Evolutionary conservation across 2,329 filamentous ascomycete species (phyloP).

Genomic region (Trichophyton verrucosum): DNA sequence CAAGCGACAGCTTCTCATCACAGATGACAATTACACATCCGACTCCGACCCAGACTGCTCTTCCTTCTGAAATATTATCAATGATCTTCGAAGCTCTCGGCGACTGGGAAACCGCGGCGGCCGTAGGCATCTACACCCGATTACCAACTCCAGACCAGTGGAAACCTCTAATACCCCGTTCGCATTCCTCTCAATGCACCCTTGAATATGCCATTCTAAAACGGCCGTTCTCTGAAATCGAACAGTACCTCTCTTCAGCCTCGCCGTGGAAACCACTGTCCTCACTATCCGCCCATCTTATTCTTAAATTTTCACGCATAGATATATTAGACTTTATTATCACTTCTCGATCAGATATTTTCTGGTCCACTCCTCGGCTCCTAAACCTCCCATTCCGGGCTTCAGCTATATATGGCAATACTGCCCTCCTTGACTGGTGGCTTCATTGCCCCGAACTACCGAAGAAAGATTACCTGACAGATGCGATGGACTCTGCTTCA

Average conservation of each 20-base stretch:
- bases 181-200: constrained; percentile 58
- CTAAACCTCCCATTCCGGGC: constrained; percentile 79
- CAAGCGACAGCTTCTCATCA: neutral
- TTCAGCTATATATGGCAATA: constrained; percentile 71
- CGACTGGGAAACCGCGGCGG: constrained; percentile 83
- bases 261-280: constrained; percentile 65
- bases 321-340: constrained; percentile 64
- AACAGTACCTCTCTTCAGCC: constrained; percentile 55
- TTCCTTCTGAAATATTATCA: constrained; percentile 82
- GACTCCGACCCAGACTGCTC: constrained; percentile 12
- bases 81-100: constrained; percentile 67
- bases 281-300: constrained; percentile 69
- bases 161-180: constrained; percentile 49
- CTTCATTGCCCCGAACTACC: constrained; percentile 67
- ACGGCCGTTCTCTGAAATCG: constrained; percentile 56
- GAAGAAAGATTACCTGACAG: constrained; percentile 72
- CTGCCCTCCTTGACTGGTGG: constrained; percentile 85
- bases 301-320: constrained; percentile 80
- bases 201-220: constrained; percentile 78
- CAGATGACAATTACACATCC: neutral
- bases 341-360: constrained; percentile 57
- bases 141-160: constrained; percentile 62
- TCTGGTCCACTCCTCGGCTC: constrained; percentile 71
- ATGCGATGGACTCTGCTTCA: constrained; percentile 78
- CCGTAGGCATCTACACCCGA: constrained; percentile 67